Evolutionary conservation across 2,329 filamentous ascomycete species (phyloP), one percentile per base, ranked within the genome.

Genomic region (Colletotrichum navitas): DNA sequence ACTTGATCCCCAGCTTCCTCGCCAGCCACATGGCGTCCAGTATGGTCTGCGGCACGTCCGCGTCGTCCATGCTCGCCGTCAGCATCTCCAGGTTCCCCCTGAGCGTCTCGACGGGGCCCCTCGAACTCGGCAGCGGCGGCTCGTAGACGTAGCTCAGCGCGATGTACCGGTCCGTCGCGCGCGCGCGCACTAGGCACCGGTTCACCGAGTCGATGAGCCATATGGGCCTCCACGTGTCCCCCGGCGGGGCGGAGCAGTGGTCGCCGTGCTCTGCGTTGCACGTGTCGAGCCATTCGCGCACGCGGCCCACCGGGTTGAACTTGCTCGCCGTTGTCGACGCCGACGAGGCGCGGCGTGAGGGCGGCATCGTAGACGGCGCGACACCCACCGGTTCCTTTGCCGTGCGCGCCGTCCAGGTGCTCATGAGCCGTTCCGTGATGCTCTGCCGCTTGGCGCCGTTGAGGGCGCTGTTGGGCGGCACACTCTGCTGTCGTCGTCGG

Each of bases 121-220:
- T 49, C 52, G 66, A 47, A 24, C 61, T 61, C 12, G 74, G 74
- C 5, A 79, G 76, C 5, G 78, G 74, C 16, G 75, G 72, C 10
- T 81, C 82, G 78, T 82, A 84, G 43, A 85, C 83, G 73, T 86
- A 86, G 77, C 83, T 85, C 32, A 86, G 78, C n/a, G 84, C 82
- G 5, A 84, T 74, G 61, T 85, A 85, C 43, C 82, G 77, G 58
- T 85, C 82, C 12, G 76, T 76, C 2, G 81, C 78, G n/a, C 79
- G 78, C 18, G 82, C 77, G 21, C 78, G 79, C 7, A 85, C 82
- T 29, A 85, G 76, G 56, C 80, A 76, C 8, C 79, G 78, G 54
- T 83, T 81, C 41, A 81, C 79, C 16, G 80, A 79, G 70, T 85
- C 83, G 68, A 85, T 79, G 59, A 85, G 81, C 77, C 81, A 83